Evolutionary conservation across 129 eudicot genomes (phyloP), one percentile per base, ranked within the genome.

Genomic region (Pittosporum tobira): DNA sequence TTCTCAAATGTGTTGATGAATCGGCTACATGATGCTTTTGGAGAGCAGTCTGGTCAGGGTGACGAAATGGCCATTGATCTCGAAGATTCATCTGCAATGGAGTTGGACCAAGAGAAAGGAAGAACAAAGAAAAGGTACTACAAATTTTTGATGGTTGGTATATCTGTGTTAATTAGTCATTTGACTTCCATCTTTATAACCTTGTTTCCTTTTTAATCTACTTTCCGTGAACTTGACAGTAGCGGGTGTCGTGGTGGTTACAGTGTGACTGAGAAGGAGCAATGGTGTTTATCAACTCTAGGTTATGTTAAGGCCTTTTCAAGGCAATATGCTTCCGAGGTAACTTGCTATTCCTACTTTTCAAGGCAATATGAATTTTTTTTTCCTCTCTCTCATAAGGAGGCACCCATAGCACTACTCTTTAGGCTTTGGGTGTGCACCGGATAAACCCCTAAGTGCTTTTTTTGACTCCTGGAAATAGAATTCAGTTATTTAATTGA

Each of bases 301-400:
- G 99, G 94, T 71, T 91, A 84, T 66, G 81, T 91, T 53, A 87
- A 84, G 74, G 96, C 99, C 51, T 75, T 91, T 52, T 78, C 96
- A 1, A 85, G 99, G 59, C 99, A 87, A 70, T 91, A 78, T 77
- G 99, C 99, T 62, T 87, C 96, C 0, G 99, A 91, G 85, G 98
- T 86, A 67, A 65, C 69, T 66, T 64, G 13, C 61, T n/a, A n/a
- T n/a, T n/a, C n/a, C n/a, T n/a, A n/a, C 51, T 75, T 91, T 52
- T 78, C 96, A 1, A 85, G 99, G 59, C 99, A 87, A 70, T 91
- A 78, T 77, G 99, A 96, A 22, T 30, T 14, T 1, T 36, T 9
- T 47, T 44, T 48, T n/a, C 29, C 52, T 6, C 18, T 42, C n/a
- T 61, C 27, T 8, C n/a, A n/a, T n/a, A n/a, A n/a, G n/a, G n/a